phyloP scores from a whole-genome alignment of 306 rosid genomes.

The Lotus japonicus region DNA sequence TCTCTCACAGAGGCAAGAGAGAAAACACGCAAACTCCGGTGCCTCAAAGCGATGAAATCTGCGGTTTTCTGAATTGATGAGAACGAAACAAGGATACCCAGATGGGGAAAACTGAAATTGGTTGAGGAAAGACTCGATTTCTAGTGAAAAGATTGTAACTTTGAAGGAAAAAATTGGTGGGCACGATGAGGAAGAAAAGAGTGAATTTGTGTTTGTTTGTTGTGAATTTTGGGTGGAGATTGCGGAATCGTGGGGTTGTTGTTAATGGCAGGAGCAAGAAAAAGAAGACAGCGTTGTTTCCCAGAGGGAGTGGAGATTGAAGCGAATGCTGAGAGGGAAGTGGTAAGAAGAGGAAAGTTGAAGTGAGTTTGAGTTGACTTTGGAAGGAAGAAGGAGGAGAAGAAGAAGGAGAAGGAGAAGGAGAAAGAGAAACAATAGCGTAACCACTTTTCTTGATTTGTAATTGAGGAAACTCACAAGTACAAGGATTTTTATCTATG shows the following conservation, averaged over 20 bases:
- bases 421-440: neutral
- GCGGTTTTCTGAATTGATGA: neutral
- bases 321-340: neutral
- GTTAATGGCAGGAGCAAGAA: neutral
- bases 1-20: slow-evolving; percentile 9
- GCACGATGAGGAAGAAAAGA: neutral
- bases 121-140: neutral
- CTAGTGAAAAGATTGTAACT: slow-evolving; percentile 3
- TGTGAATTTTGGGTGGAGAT: no score
- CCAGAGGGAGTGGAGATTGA: neutral
- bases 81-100: neutral
- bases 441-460: neutral
- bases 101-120: neutral
- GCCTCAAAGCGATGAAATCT: neutral
- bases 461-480: neutral
- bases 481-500: no score
- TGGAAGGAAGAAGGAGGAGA: neutral
- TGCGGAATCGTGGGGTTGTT: slow-evolving; percentile 1
- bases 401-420: neutral
- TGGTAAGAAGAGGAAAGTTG: slow-evolving; percentile 43
- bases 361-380: slow-evolving; percentile 44
- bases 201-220: neutral
- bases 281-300: neutral
- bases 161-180: neutral
- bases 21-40: neutral